Conservation (phyloP, 805 yeast genomes). For the Candida vaughaniae region DNA sequence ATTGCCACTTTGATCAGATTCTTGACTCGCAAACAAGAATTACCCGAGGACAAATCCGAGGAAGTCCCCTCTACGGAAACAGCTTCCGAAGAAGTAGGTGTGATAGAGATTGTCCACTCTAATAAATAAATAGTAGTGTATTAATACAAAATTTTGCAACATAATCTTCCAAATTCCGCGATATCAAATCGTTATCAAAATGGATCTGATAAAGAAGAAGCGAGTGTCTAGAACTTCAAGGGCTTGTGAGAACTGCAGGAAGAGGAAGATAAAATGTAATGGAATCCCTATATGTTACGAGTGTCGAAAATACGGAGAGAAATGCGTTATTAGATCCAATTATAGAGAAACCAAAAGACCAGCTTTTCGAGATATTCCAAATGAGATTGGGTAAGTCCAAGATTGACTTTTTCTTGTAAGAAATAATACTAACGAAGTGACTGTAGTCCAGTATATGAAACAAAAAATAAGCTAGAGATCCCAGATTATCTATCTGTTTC, state of each 20-base stretch:
- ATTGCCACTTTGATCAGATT: not conserved
- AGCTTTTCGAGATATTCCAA: not conserved
- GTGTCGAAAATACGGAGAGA: slow-evolving; percentile 16
- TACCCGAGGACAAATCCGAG: slow-evolving; percentile 6
- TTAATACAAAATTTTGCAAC: too few species aligned
- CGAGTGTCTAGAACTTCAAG: slow-evolving; percentile 3
- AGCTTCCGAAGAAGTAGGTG: not conserved
- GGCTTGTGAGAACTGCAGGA: slow-evolving; percentile 18
- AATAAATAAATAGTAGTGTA: too few species aligned
- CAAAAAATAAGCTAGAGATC: slow-evolving; percentile 6
- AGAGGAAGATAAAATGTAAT: slow-evolving; percentile 14
- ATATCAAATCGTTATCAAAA: too few species aligned
- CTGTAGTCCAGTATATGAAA: too few species aligned
- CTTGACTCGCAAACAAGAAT: not conserved
- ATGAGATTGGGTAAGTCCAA: too few species aligned
- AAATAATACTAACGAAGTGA: too few species aligned
- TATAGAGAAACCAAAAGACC: slow-evolving; percentile 3
- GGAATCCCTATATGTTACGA: slow-evolving; percentile 12
- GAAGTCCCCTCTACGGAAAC: not conserved
- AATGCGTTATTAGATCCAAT: slow-evolving; percentile 12
- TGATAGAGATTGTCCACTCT: slow-evolving; percentile 3
- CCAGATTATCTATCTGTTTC: slow-evolving; percentile 9
- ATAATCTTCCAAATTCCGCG: too few species aligned
- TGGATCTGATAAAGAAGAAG: slow-evolving; percentile 5
- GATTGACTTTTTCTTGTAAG: too few species aligned